phyloP scores from a whole-genome alignment of 2,329 filamentous ascomycete species.

The Dothiorella sarmentorum region DNA sequence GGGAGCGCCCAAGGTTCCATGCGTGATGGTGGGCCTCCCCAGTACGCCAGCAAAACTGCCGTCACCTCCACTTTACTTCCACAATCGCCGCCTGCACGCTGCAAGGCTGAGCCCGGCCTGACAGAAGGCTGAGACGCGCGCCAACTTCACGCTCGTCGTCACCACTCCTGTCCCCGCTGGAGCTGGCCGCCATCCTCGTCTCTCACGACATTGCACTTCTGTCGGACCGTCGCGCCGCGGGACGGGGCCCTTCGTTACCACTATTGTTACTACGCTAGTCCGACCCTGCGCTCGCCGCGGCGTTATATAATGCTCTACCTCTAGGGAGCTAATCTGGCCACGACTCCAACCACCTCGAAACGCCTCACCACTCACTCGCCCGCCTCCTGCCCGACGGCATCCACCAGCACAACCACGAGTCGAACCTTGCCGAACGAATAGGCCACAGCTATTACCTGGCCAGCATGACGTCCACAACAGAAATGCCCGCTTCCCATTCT shows the following conservation, averaged over 20 bases:
- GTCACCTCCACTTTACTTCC: background rate
- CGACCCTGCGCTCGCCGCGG: background rate
- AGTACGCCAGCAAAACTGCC: no score
- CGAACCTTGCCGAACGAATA: background rate
- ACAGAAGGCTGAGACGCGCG: background rate
- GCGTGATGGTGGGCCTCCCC: no score
- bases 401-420: background rate
- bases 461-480: no score
- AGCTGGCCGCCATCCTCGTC: background rate
- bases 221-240: background rate
- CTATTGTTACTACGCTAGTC: background rate
- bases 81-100: no score
- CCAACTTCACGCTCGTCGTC: background rate
- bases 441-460: no score
- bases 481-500: no score
- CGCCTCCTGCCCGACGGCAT: background rate
- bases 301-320: background rate
- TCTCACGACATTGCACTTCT: background rate
- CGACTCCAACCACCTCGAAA: background rate
- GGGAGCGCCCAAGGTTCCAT: background rate
- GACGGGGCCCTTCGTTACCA: background rate
- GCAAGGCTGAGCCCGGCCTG: background rate
- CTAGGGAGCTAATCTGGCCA: background rate
- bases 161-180: background rate
- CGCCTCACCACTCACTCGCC: background rate